Conservation (phyloP, 2,329 filamentous ascomycete species). For the Alternaria sp. region DNA sequence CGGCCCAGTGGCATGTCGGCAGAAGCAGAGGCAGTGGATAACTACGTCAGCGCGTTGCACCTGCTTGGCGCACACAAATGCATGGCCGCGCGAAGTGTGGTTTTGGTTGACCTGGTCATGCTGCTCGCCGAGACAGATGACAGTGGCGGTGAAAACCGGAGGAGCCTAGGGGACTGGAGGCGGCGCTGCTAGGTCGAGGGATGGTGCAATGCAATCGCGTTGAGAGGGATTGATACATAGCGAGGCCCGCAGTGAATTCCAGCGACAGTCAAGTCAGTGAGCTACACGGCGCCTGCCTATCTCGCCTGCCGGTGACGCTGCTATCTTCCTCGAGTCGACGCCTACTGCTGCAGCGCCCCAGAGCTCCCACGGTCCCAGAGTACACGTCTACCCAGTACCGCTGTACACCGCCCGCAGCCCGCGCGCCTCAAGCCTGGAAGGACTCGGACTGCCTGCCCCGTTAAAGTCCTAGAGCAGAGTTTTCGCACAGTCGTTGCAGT, state of each 20-base stretch:
- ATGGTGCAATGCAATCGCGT: conserved; percentile 4
- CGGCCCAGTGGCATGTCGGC: conserved; percentile 10
- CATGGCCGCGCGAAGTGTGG: neutral
- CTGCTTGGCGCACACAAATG: conserved; percentile 13
- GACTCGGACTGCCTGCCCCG: conserved; percentile 42
- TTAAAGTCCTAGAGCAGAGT: conserved; percentile 42
- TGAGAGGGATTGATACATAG: neutral
- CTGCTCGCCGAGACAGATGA: conserved; percentile 15
- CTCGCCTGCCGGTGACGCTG: conserved; percentile 11
- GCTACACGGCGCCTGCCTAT: conserved; percentile 30
- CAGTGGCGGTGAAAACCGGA: conserved; percentile 20
- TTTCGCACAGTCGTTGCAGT: conserved; percentile 38
- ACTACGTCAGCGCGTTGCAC: conserved; percentile 34
- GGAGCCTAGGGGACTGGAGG: neutral
- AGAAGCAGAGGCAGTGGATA: conserved; percentile 16
- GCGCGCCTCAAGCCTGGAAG: conserved; percentile 27
- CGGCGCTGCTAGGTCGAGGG: neutral
- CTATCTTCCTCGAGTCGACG: neutral
- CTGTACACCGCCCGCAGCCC: conserved; percentile 37
- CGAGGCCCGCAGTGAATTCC: neutral
- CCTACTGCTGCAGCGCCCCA: conserved; percentile 9
- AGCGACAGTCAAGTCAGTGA: conserved; percentile 7
- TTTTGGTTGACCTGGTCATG: conserved; percentile 14
- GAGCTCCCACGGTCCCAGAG: conserved; percentile 22
- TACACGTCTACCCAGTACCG: conserved; percentile 25